phyloP scores from a whole-genome alignment of 805 yeast species.

The Spathaspora gorwiae region DNA sequence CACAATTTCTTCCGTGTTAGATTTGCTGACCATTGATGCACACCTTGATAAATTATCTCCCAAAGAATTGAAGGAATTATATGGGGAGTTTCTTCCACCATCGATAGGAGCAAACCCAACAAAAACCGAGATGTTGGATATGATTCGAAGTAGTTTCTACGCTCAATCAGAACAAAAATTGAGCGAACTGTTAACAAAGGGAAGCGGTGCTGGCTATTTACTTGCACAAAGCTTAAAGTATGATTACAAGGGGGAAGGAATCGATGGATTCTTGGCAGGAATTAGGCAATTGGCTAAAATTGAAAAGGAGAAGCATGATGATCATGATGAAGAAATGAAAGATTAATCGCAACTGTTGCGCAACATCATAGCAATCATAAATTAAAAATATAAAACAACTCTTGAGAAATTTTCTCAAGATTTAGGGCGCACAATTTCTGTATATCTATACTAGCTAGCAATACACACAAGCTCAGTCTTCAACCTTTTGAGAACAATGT shows the following conservation, averaged over 20 bases:
- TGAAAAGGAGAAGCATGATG: slow-evolving; percentile 3
- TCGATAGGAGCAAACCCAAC: slow-evolving; percentile 27
- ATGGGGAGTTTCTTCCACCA: slow-evolving; percentile 38
- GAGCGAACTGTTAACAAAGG: slow-evolving; percentile 34
- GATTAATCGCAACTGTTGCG: not conserved
- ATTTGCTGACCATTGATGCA: slow-evolving; percentile 22
- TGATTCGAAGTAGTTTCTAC: slow-evolving; percentile 48
- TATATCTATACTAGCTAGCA: no score
- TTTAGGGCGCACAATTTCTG: no score
- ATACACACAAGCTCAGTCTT: no score
- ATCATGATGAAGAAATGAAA: slow-evolving; percentile 4
- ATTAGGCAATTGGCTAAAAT: slow-evolving; percentile 26
- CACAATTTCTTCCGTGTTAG: slow-evolving; percentile 31
- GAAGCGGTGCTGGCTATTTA: slow-evolving; percentile 44
- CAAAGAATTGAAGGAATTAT: slow-evolving; percentile 32
- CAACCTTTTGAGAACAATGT: no score
- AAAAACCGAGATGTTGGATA: slow-evolving; percentile 35
- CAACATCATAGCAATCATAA: not conserved
- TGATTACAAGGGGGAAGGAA: slow-evolving; percentile 52
- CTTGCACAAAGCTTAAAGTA: slow-evolving; percentile 47
- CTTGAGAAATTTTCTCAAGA: no score
- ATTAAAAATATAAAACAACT: no score
- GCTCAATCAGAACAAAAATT: slow-evolving; percentile 39
- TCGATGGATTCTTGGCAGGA: slow-evolving; percentile 45
- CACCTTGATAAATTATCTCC: slow-evolving; percentile 29